phyloP scores from a whole-genome alignment of 2,329 filamentous ascomycete species.

The Zymoseptoria brevis region DNA sequence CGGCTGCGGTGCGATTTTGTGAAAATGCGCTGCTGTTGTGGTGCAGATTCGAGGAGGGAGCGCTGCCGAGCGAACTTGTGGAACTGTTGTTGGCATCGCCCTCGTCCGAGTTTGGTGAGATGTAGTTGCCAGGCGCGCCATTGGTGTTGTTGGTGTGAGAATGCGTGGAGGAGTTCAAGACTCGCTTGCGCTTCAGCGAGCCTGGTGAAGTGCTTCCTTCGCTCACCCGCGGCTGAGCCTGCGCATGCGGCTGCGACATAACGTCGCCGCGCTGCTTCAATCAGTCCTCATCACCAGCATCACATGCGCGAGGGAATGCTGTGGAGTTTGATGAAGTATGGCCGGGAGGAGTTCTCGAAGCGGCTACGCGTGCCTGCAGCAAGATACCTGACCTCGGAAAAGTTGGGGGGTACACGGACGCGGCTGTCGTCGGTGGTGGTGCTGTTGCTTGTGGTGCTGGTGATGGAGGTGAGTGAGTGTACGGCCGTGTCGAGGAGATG shows the following conservation, averaged over 20 bases:
- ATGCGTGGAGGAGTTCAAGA: not conserved
- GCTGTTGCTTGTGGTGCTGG: not conserved
- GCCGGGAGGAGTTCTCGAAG: not conserved
- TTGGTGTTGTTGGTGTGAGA: constrained; percentile 4
- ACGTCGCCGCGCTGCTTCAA: constrained; percentile 18
- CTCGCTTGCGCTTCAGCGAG: constrained; percentile 25
- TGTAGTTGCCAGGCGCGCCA: constrained; percentile 17
- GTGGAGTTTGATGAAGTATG: not conserved
- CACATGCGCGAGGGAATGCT: not conserved
- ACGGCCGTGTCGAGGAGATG: not conserved
- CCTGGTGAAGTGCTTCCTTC: constrained; percentile 16
- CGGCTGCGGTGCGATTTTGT: constrained; percentile 46
- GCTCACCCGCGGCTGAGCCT: constrained; percentile 19
- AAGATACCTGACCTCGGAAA: constrained; percentile 3
- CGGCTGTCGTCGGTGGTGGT: not conserved
- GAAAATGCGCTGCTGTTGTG: constrained; percentile 45
- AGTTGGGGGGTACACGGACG: constrained; percentile 2
- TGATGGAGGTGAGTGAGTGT: not conserved
- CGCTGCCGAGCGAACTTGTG: constrained; percentile 63
- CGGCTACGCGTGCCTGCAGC: constrained; percentile 1
- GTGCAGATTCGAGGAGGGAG: constrained; percentile 64
- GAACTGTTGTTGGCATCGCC: constrained; percentile 60
- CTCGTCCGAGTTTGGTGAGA: constrained; percentile 26
- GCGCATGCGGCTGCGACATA: constrained; percentile 24
- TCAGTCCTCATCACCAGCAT: constrained; percentile 11